Percentiles rank a stretch among this genome's conserved stretches.
phyloP scores from a whole-genome alignment of 1,139 yeast genomes.

The Hansenula anomala region DNA sequence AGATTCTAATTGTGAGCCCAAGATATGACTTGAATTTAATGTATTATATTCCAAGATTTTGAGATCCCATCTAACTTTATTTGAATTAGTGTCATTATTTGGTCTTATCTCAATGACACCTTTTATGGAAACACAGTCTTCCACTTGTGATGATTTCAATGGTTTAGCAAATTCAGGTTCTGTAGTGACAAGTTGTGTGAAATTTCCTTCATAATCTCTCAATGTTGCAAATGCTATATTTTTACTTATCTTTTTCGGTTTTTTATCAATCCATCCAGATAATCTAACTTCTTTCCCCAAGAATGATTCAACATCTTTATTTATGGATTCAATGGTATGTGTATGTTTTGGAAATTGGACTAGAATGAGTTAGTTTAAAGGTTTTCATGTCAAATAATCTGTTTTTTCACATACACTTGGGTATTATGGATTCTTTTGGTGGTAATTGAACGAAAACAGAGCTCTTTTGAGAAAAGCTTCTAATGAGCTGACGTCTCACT shows the following conservation, averaged over 20 bases:
- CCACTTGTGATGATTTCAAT: conserved; percentile 53
- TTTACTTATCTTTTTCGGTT: conserved; percentile 62
- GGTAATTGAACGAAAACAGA: conserved; percentile 1
- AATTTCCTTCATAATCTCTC: conserved; percentile 67
- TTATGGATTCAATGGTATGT: conserved; percentile 24
- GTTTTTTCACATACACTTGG: conserved; percentile 2
- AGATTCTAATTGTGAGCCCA: conserved; percentile 68
- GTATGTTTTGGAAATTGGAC: conserved; percentile 28
- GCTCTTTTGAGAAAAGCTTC: not conserved
- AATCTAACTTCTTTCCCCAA: conserved; percentile 21
- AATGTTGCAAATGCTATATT: conserved; percentile 61
- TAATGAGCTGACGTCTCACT: not conserved
- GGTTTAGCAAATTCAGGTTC: conserved; percentile 35
- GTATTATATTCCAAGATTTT: conserved; percentile 46
- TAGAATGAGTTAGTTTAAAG: conserved; percentile 1
- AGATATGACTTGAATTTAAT: conserved; percentile 60
- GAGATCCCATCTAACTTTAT: conserved; percentile 46
- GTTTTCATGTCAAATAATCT: not conserved
- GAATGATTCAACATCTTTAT: conserved; percentile 1
- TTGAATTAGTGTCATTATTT: conserved; percentile 11
- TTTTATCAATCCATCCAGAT: conserved; percentile 73
- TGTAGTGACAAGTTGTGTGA: conserved; percentile 58
- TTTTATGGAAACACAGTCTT: conserved; percentile 70
- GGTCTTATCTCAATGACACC: conserved; percentile 42
- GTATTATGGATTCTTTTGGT: conserved; percentile 1